Evolutionary conservation across 305 asterid genomes (phyloP), one percentile per base, ranked within the genome.

Genomic region (Ajuga reptans): DNA sequence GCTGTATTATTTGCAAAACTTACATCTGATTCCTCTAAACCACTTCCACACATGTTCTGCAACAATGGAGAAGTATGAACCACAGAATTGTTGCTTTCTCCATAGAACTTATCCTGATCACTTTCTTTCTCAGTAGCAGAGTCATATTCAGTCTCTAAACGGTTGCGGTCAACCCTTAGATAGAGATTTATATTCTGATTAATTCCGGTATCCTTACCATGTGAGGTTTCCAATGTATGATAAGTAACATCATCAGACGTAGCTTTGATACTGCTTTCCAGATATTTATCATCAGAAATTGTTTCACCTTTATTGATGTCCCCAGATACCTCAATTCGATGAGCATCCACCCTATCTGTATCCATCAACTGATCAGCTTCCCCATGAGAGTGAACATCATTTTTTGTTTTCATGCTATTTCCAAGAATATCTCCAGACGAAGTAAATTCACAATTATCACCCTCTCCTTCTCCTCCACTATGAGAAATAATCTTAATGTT

Each of bases 311-410:
- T 71, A 67, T 63, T 71, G 56, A 47, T n/a, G 53, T 55, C 68
- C 47, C 62, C 79, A 31, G 61, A 62, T 42, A 39, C 68, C 42
- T 68, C 73, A 60, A 9, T 24, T 49, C 45, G 57, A 64, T 43
- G 71, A 69, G 51, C 16, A 67, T 18, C 57, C 2, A 17, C 70
- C 58, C 62, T 78, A 66, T 63, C 70, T 37, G 58, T 74, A 74
- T 55, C 62, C 53, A 51, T 51, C 76, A 71, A 65, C 45, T 39
- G 75, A 57, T 36, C 64, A 71, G 76, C 58, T 50, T 78, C 83
- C 57, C 27, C 55, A 54, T 21, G 71, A 66, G 71, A 54, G 39
- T 69, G 33, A 45, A 33, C 57, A 18, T 67, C 70, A 66, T 51
- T 64, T 58, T 51, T 53, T 65, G 24, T 14, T 47, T 68, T n/a